Evolutionary conservation across 192 early-diverging fungal species (phyloP), one percentile per base, ranked within the genome.

Genomic region (Pilaira anomala): DNA sequence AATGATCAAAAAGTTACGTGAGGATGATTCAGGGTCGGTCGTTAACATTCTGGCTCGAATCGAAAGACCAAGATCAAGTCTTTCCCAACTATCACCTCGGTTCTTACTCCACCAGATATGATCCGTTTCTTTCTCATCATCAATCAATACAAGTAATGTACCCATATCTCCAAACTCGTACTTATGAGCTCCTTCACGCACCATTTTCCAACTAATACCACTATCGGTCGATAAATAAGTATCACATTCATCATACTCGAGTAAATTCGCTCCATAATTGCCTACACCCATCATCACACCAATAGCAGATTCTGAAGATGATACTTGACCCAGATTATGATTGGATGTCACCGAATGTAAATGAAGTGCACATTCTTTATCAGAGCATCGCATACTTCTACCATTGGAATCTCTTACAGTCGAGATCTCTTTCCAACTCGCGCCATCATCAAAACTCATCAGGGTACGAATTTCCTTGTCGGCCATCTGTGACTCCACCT

Each of bases 201-300:
- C 84, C 39, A 76, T 76, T 21, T 71, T 67, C 93, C 93, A 98
- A 1, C 82, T 85, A 5, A 88, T 22, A 14, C 94, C 95, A 48
- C 88, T 90, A 69, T 98, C 93, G 30, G 80, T 76, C 3, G 91
- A 93, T 41, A 98, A 51, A 53, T 93, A 98, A 0, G 92, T 94
- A 64, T 94, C 92, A 62, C 90, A 87, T 24, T 88, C 78, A 26
- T 81, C 79, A 73, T 91, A 93, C 2, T 81, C 77, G 22, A 82
- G 48, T 11, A 97, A 77, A 53, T 85, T 75, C 0, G 76, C 29
- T 21, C 95, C 93, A 11, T 94, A 95, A 60, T 77, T 91, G 19
- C 96, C 96, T 19, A 97, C 92, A 36, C 92, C 96, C 78, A 96
- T 69, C n/a, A 97, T 69, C 11, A 94, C 76, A 49, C 96, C 96